Evolutionary conservation across 768 basidiomycete genomes (phyloP).

Genomic region (Sporobolomyces pararoseus): DNA sequence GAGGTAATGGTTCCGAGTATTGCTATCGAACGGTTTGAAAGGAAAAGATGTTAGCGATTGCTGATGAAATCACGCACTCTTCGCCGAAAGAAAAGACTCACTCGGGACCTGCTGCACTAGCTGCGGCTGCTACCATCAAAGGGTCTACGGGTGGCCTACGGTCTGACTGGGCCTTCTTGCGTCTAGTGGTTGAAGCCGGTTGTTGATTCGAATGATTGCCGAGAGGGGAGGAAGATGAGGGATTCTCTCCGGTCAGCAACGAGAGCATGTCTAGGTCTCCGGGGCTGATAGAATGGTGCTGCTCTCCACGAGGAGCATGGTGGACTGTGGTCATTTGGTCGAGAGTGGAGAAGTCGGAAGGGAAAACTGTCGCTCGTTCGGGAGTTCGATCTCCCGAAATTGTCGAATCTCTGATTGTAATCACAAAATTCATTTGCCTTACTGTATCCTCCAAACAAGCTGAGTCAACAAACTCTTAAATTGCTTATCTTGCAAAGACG

Average conservation of each 20-base stretch:
- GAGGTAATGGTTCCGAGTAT: constrained; percentile 79
- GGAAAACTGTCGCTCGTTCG: no score
- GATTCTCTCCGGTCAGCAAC: constrained; percentile 50
- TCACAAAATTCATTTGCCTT: no score
- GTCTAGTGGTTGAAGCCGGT: not conserved
- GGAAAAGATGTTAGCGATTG: no score
- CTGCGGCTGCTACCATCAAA: constrained; percentile 70
- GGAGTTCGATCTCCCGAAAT: no score
- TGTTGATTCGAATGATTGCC: not conserved
- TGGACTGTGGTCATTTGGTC: not conserved
- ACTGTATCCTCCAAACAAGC: no score
- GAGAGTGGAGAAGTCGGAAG: no score
- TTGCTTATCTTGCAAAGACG: no score
- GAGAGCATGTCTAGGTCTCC: constrained; percentile 66
- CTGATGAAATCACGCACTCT: not conserved
- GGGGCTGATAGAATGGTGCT: constrained; percentile 43
- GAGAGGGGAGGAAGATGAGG: not conserved
- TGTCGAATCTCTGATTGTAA: no score
- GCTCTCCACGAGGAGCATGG: not conserved
- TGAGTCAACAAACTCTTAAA: no score
- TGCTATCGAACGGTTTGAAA: constrained; percentile 38
- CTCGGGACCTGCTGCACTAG: constrained; percentile 68
- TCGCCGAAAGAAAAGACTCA: not conserved
- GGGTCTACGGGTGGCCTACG: constrained; percentile 57
- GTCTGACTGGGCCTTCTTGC: not conserved